phyloP scores from a whole-genome alignment of 495 filamentous ascomycete genomes.

The Aeminium ludgeri region DNA sequence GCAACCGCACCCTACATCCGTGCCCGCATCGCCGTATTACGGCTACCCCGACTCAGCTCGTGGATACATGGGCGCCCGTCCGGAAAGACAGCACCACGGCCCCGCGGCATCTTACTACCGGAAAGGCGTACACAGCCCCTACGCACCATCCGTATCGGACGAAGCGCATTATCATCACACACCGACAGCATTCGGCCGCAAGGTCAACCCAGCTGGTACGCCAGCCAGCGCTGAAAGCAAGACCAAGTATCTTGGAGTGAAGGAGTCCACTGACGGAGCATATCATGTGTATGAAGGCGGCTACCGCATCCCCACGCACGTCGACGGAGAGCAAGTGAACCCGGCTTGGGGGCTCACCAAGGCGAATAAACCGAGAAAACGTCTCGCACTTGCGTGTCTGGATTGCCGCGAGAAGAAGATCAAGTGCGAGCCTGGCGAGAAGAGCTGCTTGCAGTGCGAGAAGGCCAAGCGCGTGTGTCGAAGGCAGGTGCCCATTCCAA shows the following conservation, averaged over 20 bases:
- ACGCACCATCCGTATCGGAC: background rate
- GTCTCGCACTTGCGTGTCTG: slow-evolving; percentile 73
- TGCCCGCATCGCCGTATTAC: slow-evolving; percentile 10
- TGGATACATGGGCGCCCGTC: background rate
- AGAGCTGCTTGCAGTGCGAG: slow-evolving; percentile 76
- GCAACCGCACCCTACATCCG: background rate
- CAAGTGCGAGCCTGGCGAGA: slow-evolving; percentile 78
- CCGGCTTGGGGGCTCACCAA: slow-evolving; percentile 88
- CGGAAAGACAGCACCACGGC: background rate
- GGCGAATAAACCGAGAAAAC: slow-evolving; percentile 77
- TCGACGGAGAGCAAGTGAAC: slow-evolving; percentile 76
- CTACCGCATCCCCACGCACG: slow-evolving; percentile 61
- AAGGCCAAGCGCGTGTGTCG: slow-evolving; percentile 74
- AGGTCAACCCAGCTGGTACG: background rate
- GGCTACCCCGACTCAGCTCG: slow-evolving; percentile 3
- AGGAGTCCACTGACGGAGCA: slow-evolving; percentile 56
- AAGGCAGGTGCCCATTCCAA: slow-evolving; percentile 68
- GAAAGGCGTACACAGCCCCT: slow-evolving; percentile 5
- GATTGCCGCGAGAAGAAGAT: slow-evolving; percentile 94
- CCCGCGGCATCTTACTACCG: background rate
- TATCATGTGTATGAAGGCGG: slow-evolving; percentile 85
- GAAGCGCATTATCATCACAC: slow-evolving; percentile 1
- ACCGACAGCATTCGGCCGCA: background rate
- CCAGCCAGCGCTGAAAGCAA: slow-evolving; percentile 2
- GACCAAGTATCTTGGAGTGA: slow-evolving; percentile 12